These are phyloP conservation scores for Penicillium paradoxum DNA, from an alignment of 495 filamentous ascomycete genomes.

Conservation along the genomic window DNA sequence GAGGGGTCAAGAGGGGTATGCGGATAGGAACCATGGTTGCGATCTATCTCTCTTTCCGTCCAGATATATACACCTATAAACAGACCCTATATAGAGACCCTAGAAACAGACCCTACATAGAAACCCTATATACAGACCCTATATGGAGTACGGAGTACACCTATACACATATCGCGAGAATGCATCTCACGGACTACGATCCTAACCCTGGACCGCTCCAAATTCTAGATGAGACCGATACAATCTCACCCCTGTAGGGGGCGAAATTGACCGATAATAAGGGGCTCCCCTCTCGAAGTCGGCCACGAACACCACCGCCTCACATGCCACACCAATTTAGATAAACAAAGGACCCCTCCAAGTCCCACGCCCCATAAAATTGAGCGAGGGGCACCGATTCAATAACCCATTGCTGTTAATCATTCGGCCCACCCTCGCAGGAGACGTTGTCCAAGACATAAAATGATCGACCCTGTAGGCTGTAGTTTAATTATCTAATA, in stretches of 20 bases:
- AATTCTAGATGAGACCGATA: not conserved
- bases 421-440: constrained; percentile 5
- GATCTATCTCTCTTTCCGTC: too few relatives aligned
- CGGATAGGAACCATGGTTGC: constrained; percentile 4
- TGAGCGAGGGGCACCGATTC: constrained; percentile 5
- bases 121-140: too few relatives aligned
- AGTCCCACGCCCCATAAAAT: not conserved
- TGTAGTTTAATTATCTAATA: constrained; percentile 2
- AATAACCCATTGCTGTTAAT: not conserved
- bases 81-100: too few relatives aligned
- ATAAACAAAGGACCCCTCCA: constrained; percentile 2
- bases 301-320: not conserved
- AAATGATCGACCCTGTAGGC: constrained; percentile 4
- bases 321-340: constrained; percentile 2
- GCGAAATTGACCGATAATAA: not conserved
- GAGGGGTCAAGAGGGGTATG: constrained; percentile 3
- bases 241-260: not conserved
- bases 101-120: too few relatives aligned
- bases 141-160: too few relatives aligned
- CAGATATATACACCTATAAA: too few relatives aligned
- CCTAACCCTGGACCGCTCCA: too few relatives aligned
- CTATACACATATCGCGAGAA: too few relatives aligned
- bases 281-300: not conserved
- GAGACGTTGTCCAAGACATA: not conserved
- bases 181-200: too few relatives aligned